Base-by-base conservation (phyloP, 2,329 filamentous ascomycete genomes). In the Rutstroemia sp. region DNA sequence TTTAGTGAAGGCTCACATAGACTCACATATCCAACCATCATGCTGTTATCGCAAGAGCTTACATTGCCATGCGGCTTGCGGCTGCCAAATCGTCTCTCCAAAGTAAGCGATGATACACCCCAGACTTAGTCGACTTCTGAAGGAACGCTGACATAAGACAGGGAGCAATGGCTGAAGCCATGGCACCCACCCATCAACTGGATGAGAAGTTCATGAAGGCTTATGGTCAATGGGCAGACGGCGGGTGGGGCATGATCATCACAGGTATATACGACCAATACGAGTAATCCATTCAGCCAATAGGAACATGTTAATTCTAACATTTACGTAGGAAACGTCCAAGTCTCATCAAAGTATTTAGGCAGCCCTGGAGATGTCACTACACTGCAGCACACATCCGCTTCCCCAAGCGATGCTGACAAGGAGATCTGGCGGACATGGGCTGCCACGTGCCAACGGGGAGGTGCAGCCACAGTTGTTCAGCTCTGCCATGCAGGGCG, bases 141-240 rank as follows among this genome's bases (percentile, higher is more conserved):
- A 21, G 7, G 21, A 4, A 34, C 21, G 45, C 52, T 54, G 39
- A 54, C 16, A 14, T 0, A 16, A 23, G 10, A 21, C 19, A 54
- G 52, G 45, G 34, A 40, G 30, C 52, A 49, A 54, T 54, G 52
- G 45, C 45, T 5, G 76, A 81, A 60, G 60, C 61, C 4, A 66
- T 77, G 64, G 70, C 72, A 25, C 70, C 73, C 5, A 66, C 64
- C n/a, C 60, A 76, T 27, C 70, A 75, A 0, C 79, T 79, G 0
- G 72, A 72, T 12, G 63, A 73, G 6, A 66, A 71, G 2, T 70
- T 79, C 14, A 48, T 69, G 2, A 66, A 73, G 2, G 71, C 76
- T 0, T 86, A 86, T 61, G 67, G 70, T 2, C 65, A 69, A 60
- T 86, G 81, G 82, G 75, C 75, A 0, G 68, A 75, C 8, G 78